Conservation (phyloP, 2,329 filamentous ascomycete species). For the Fusarium nematophilum region DNA sequence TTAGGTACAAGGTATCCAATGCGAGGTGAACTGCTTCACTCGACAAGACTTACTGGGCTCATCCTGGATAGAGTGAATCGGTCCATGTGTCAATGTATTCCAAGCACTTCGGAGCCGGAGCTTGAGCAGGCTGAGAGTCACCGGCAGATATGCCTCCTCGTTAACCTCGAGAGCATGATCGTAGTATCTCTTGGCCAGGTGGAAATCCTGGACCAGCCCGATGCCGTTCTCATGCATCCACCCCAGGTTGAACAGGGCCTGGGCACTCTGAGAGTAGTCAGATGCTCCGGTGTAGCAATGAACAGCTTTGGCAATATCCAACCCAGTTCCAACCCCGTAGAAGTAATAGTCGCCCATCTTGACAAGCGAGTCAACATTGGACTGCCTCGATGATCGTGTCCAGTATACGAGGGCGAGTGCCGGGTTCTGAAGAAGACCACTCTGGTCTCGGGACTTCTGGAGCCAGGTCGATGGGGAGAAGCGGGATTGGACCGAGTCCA, state of each 20-base stretch:
- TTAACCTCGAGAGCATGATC: constrained; percentile 93
- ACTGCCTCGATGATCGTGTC: constrained; percentile 92
- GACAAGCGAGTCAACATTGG: constrained; percentile 91
- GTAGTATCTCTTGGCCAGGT: constrained; percentile 96
- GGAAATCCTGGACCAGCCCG: constrained; percentile 93
- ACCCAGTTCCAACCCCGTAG: constrained; percentile 77
- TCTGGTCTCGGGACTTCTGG: constrained; percentile 52
- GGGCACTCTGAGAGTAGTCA: constrained; percentile 90
- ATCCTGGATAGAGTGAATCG: constrained; percentile 90
- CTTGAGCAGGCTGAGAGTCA: constrained; percentile 88
- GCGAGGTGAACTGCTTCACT: neutral
- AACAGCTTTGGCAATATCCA: constrained; percentile 86
- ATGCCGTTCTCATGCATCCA: constrained; percentile 99
- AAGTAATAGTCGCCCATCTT: constrained; percentile 99
- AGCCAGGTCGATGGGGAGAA: constrained; percentile 56
- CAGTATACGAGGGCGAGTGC: constrained; percentile 87
- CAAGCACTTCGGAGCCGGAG: constrained; percentile 88
- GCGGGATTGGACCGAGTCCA: constrained; percentile 76
- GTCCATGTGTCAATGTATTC: constrained; percentile 93
- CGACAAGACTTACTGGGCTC: constrained; percentile 76
- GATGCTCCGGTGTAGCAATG: constrained; percentile 93
- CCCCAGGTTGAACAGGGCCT: constrained; percentile 95
- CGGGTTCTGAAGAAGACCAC: constrained; percentile 62
- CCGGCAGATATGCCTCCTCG: constrained; percentile 91
- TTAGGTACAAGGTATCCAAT: constrained; percentile 5